These are phyloP conservation scores for Coriaria nepalensis DNA, from an alignment of 306 rosid species.

Conservation along the genomic window DNA sequence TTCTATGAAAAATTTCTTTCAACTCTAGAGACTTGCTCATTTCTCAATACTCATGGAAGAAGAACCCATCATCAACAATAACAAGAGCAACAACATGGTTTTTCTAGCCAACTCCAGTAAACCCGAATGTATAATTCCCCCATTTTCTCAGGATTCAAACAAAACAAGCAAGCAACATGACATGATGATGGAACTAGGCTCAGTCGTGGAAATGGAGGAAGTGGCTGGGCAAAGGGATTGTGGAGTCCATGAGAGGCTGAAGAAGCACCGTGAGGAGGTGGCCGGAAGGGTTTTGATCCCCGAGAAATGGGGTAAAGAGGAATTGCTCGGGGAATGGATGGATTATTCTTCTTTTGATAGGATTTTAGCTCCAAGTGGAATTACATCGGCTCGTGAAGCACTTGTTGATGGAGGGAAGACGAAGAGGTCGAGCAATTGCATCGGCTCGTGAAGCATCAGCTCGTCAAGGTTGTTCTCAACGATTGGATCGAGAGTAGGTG, in stretches of 20 bases:
- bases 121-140: no score
- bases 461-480: constrained; percentile 23
- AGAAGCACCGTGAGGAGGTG: constrained; percentile 45
- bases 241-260: constrained; percentile 40
- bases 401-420: constrained; percentile 37
- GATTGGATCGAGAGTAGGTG: constrained; percentile 27
- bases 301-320: constrained; percentile 51
- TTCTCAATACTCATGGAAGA: no score
- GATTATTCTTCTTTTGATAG: constrained; percentile 42
- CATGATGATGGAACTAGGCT: background rate
- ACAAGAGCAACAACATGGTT: no score
- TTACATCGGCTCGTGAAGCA: constrained; percentile 54
- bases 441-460: constrained; percentile 54
- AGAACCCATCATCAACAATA: no score
- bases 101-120: no score
- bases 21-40: background rate
- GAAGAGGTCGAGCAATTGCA: constrained; percentile 18
- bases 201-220: background rate
- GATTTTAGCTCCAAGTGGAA: constrained; percentile 30
- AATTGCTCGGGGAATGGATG: constrained; percentile 41
- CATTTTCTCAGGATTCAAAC: background rate
- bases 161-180: background rate
- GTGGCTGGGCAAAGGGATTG: background rate
- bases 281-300: constrained; percentile 39
- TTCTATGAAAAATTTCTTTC: constrained; percentile 1